Evolutionary conservation across 108 stramenopile species (phyloP).

Genomic region (Nitzschia inconspicua): DNA sequence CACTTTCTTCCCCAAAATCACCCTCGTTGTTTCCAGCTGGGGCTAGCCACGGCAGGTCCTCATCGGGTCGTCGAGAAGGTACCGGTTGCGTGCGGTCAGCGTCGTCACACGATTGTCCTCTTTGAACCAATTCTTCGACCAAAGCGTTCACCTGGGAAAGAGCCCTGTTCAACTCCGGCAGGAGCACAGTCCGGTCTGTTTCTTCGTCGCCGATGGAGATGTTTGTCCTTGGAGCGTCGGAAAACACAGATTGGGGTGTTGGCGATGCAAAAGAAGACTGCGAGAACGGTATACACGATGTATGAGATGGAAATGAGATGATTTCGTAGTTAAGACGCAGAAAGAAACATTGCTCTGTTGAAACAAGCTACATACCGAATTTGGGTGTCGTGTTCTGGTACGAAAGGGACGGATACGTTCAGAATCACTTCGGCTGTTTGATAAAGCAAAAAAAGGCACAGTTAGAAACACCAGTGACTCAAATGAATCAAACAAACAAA

Average conservation of each 20-base stretch:
- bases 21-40: neutral
- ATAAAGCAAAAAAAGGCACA: too few species aligned
- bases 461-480: too few species aligned
- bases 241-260: constrained; percentile 65
- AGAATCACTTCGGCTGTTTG: constrained; percentile 78
- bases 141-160: constrained; percentile 45
- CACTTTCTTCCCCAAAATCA: neutral
- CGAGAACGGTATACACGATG: neutral
- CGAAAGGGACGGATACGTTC: constrained; percentile 87
- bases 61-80: neutral
- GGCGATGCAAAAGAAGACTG: constrained; percentile 46
- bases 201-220: constrained; percentile 53
- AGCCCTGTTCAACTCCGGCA: constrained; percentile 64
- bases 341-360: neutral
- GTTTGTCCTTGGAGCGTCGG: constrained; percentile 63
- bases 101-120: neutral
- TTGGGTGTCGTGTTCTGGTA: constrained; percentile 72
- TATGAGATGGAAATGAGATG: neutral
- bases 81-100: neutral
- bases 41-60: constrained; percentile 16
- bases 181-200: constrained; percentile 49
- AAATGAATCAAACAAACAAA: too few species aligned
- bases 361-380: constrained; percentile 12
- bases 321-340: neutral
- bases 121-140: constrained; percentile 15